Evolutionary conservation across 2,329 filamentous ascomycete genomes (phyloP), one percentile per base, ranked within the genome.

Genomic region (Calonectria pauciramosa): DNA sequence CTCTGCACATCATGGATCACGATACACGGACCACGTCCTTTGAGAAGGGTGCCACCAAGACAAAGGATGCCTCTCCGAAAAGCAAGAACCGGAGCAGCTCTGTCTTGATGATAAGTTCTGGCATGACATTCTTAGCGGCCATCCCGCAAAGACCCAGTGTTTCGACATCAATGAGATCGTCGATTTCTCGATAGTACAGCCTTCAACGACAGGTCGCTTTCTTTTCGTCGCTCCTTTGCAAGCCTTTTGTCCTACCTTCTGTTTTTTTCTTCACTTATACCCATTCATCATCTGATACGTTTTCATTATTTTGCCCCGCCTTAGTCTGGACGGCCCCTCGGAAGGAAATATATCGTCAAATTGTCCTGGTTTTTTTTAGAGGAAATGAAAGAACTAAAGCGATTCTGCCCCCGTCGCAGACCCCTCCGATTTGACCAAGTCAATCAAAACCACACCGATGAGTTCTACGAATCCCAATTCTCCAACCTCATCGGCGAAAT

Each of bases 81-180:
- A 65, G 70, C 66, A 81, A 81, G 71, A 75, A 56, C 54, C 68
- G 80, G 72, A 81, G 80, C 66, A 75, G 77, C 47, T 81, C 80
- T 23, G 74, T 81, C 59, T 72, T 80, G 38, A 81, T 80, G 73
- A 80, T 81, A 68, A 81, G 79, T 34, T 81, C 80, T 11, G 80
- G 80, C 75, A 80, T 81, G 69, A 81, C 80, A 34, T 81, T 81
- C 65, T 73, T 81, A 20, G 80, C 80, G 44, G 80, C 80, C 47
- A 77, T 81, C 32, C 79, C 80, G 51, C 79, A 81, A 41, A 73
- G 72, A 66, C 70, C 79, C 32, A 76, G 65, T 36, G 67, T 73
- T 18, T 78, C 78, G 5, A 65, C 76, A 14, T 80, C 80, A 49
- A 72, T 81, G 64, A 76, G 80, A 66, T 80, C 80, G 16, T 81